Evolutionary conservation across 306 rosid species (phyloP).

Genomic region (Carpinus viminea): DNA sequence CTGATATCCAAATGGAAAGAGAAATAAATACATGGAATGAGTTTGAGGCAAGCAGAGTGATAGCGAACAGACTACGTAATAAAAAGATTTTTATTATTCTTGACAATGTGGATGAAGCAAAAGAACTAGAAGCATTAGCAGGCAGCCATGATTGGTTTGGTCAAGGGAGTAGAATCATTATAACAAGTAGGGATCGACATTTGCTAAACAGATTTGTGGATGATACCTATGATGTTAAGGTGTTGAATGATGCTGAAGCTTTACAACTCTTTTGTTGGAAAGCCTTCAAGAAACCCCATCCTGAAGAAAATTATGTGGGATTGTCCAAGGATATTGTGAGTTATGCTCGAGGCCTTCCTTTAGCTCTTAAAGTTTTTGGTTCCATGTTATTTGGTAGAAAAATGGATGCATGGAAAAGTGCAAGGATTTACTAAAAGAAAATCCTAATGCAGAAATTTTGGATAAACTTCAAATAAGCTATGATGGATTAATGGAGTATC

Average conservation of each 20-base stretch:
- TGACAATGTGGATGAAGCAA: too few relatives aligned
- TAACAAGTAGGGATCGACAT: not conserved
- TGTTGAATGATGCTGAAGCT: constrained; percentile 10
- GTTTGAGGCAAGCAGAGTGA: too few relatives aligned
- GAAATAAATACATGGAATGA: not conserved
- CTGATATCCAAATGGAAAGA: not conserved
- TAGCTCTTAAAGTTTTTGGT: too few relatives aligned
- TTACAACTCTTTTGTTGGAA: constrained; percentile 23
- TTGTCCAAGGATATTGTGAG: constrained; percentile 7
- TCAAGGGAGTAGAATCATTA: not conserved
- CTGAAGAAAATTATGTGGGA: constrained; percentile 3
- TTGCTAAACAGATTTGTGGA: not conserved
- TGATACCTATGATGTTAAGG: constrained; percentile 19
- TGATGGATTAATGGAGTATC: too few relatives aligned
- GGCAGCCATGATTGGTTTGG: not conserved
- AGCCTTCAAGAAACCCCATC: constrained; percentile 11
- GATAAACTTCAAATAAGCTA: too few relatives aligned
- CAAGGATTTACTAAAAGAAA: too few relatives aligned
- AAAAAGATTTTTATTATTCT: not conserved
- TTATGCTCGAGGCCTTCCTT: not conserved
- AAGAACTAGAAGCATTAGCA: too few relatives aligned
- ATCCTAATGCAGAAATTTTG: too few relatives aligned
- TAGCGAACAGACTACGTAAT: too few relatives aligned
- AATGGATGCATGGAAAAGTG: too few relatives aligned
- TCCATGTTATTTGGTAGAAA: too few relatives aligned